These are phyloP conservation scores for Acer campestre DNA, from an alignment of 345 rosid species.

Conservation along the genomic window DNA sequence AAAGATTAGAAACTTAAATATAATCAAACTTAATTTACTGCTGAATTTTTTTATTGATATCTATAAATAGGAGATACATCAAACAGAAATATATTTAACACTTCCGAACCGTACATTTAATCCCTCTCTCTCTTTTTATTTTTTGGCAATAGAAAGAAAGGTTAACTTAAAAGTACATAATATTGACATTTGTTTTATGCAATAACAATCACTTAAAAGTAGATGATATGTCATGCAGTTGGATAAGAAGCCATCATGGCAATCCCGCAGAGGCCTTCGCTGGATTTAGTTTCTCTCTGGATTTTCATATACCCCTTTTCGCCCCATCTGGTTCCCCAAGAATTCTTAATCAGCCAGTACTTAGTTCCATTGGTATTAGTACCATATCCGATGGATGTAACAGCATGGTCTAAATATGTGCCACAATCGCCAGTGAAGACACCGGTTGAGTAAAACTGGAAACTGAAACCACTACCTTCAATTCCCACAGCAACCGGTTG, in stretches of 20 bases:
- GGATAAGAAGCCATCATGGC: constrained; percentile 49
- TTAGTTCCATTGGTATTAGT: constrained; percentile 32
- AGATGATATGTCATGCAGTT: constrained; percentile 19
- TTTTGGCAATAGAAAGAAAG: background rate
- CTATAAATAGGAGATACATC: background rate
- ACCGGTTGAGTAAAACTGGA: constrained; percentile 45
- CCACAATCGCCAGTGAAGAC: constrained; percentile 46
- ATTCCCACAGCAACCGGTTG: constrained; percentile 60
- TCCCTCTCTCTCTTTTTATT: background rate
- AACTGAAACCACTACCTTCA: constrained; percentile 28
- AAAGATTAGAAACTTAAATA: no score
- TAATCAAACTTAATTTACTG: background rate
- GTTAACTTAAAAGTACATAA: background rate
- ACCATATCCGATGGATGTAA: constrained; percentile 62
- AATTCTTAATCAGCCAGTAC: constrained; percentile 67
- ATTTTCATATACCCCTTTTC: constrained; percentile 59
- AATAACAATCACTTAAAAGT: background rate
- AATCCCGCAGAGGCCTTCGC: constrained; percentile 58
- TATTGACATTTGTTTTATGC: background rate
- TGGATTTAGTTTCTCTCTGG: constrained; percentile 37
- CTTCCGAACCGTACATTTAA: background rate
- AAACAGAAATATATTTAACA: background rate
- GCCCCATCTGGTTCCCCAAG: constrained; percentile 67
- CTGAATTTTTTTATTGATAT: background rate
- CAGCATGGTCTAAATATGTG: constrained; percentile 42